Percentiles rank a stretch among this genome's conserved stretches.
Conservation (phyloP, 768 basidiomycete genomes). For the Chalciporus chontae region DNA sequence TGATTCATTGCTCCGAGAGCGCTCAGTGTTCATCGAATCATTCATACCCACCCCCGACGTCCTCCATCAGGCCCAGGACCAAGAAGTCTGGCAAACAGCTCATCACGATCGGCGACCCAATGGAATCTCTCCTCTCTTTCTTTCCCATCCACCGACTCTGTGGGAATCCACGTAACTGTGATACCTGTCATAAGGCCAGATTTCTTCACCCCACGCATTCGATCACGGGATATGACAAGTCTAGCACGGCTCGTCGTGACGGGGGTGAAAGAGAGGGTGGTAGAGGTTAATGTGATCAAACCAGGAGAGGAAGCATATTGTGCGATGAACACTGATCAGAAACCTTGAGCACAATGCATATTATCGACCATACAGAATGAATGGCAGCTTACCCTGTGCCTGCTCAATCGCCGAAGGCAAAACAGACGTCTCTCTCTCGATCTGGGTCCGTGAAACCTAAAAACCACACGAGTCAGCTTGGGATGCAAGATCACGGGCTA, state of each 20-base stretch:
- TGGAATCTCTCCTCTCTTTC: constrained; percentile 52
- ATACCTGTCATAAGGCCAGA: constrained; percentile 52
- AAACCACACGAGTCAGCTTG: neutral
- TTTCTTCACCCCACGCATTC: constrained; percentile 57
- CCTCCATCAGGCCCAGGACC: constrained; percentile 46
- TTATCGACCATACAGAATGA: neutral
- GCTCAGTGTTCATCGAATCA: neutral
- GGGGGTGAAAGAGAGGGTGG: constrained; percentile 52
- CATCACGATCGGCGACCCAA: constrained; percentile 62
- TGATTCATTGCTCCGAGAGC: neutral
- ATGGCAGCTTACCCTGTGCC: constrained; percentile 32
- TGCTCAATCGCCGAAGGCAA: constrained; percentile 16
- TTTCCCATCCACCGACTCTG: constrained; percentile 22
- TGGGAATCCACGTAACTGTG: constrained; percentile 40
- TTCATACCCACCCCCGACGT: constrained; percentile 48
- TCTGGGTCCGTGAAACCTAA: constrained; percentile 9
- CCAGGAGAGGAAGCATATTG: constrained; percentile 55
- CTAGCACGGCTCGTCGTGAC: constrained; percentile 45
- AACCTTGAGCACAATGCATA: constrained; percentile 1
- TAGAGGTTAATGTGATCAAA: constrained; percentile 52
- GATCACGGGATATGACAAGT: constrained; percentile 42
- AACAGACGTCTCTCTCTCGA: constrained; percentile 6
- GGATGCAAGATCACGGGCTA: constrained; percentile 14
- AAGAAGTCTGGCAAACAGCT: constrained; percentile 62
- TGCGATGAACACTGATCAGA: constrained; percentile 52